Evolutionary conservation across 805 yeast species (phyloP), one percentile per base, ranked within the genome.

Genomic region (Dipodascus albidus): DNA sequence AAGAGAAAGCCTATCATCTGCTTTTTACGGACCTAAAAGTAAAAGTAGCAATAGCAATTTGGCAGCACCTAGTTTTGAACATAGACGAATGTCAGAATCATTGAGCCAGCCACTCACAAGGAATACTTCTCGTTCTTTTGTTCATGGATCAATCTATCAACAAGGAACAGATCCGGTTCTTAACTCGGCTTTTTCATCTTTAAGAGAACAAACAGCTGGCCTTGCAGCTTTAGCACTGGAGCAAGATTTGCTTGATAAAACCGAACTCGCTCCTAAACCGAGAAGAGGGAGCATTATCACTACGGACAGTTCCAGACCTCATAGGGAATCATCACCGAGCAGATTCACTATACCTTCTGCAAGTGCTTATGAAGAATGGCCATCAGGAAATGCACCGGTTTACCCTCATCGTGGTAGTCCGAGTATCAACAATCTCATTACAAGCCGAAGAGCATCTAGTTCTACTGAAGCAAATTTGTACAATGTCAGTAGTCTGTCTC

Each of bases 141-240:
- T 38, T 17, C 44, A 38, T 38, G 44, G 20, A 4, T 38, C 44
- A 6, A 38, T 38, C 3, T 17, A 38, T 38, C 44, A 38, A 14
- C 44, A 4, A 3, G 3, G 20, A 6, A n/a, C 44, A 8, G 44
- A 38, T 17, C 20, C 44, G 9, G 44, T 17, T 38, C 20, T 38
- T 4, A 38, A 38, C 15, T 3, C 44, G 6, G 44, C 44, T 6
- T 38, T 38, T 14, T 38, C 44, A 19, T 52, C 57, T 15, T 49
- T 59, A 31, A 33, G 61, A 3, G 61, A 59, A 47, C 58, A 54
- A 27, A 57, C 61, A 6, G 61, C 59, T 15, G 60, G 56, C 22
- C 49, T 59, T 31, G 54, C 60, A n/a, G 53, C 57, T 2, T 49
- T 57, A 54, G 61, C 61, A 3, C 49, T 59, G 38, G 59, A 56